Conservation (phyloP, 768 basidiomycete species). For the Macrolepiota dolichaula region DNA sequence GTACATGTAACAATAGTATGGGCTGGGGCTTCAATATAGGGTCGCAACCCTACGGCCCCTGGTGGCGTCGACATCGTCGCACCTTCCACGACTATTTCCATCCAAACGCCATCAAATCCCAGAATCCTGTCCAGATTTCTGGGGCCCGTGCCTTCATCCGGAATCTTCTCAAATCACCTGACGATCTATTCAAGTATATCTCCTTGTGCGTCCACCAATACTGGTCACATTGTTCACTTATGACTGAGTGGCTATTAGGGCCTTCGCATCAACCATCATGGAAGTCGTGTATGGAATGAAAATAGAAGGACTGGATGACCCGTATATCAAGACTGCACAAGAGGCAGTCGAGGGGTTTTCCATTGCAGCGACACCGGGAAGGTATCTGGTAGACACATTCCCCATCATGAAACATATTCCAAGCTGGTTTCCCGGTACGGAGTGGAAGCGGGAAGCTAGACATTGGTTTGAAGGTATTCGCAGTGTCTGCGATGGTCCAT, state of each 20-base stretch:
- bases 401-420: constrained; percentile 25
- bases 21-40: constrained; percentile 11
- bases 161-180: constrained; percentile 4
- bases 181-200: background rate
- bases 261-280: background rate
- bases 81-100: constrained; percentile 23
- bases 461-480: constrained; percentile 25
- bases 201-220: background rate
- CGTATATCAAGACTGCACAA: constrained; percentile 30
- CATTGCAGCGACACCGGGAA: constrained; percentile 19
- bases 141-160: constrained; percentile 1
- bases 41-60: constrained; percentile 19
- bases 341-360: constrained; percentile 21
- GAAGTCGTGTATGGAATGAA: constrained; percentile 24
- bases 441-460: constrained; percentile 38
- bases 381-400: constrained; percentile 12
- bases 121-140: constrained; percentile 11
- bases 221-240: background rate
- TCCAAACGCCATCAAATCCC: constrained; percentile 9
- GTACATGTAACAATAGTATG: constrained; percentile 11
- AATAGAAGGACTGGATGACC: constrained; percentile 27
- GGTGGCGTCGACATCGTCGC: constrained; percentile 20
- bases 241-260: background rate
- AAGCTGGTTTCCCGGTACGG: constrained; percentile 41
- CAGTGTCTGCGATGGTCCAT: constrained; percentile 36